phyloP scores from a whole-genome alignment of 2,329 filamentous ascomycete species.

The Cadophora malorum region DNA sequence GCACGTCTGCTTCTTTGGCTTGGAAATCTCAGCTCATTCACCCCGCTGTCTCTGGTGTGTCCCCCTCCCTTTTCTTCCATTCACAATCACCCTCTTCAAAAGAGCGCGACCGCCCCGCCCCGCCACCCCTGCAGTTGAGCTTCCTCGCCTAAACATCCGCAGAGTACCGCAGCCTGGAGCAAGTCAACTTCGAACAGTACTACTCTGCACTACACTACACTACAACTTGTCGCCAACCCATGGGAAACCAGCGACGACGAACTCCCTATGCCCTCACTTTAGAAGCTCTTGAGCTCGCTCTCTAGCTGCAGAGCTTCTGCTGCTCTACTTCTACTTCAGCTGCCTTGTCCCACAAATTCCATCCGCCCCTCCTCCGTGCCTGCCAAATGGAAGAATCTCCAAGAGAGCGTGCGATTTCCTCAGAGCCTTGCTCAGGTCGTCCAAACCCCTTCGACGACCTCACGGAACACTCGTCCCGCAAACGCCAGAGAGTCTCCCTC shows the following conservation, averaged over 20 bases:
- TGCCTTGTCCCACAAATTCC: constrained; percentile 48
- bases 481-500: constrained; percentile 66
- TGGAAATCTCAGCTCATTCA: neutral
- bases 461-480: constrained; percentile 56
- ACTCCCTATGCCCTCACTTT: constrained; percentile 7
- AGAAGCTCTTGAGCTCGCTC: constrained; percentile 23
- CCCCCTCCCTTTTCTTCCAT: neutral
- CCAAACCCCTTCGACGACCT: constrained; percentile 68
- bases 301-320: constrained; percentile 36
- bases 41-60: constrained; percentile 9
- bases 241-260: constrained; percentile 6
- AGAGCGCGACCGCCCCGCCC: neutral
- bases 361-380: constrained; percentile 56
- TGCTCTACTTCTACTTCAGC: constrained; percentile 23
- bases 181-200: constrained; percentile 5
- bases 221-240: constrained; percentile 1
- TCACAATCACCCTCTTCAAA: neutral
- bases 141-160: constrained; percentile 14
- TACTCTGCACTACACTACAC: constrained; percentile 14
- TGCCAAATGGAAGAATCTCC: constrained; percentile 52
- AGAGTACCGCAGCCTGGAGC: neutral
- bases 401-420: constrained; percentile 65
- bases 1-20: neutral
- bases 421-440: constrained; percentile 67
- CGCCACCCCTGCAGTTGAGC: constrained; percentile 11